Conservation (phyloP, 768 basidiomycete genomes). For the Sporobolomyces roseus region DNA sequence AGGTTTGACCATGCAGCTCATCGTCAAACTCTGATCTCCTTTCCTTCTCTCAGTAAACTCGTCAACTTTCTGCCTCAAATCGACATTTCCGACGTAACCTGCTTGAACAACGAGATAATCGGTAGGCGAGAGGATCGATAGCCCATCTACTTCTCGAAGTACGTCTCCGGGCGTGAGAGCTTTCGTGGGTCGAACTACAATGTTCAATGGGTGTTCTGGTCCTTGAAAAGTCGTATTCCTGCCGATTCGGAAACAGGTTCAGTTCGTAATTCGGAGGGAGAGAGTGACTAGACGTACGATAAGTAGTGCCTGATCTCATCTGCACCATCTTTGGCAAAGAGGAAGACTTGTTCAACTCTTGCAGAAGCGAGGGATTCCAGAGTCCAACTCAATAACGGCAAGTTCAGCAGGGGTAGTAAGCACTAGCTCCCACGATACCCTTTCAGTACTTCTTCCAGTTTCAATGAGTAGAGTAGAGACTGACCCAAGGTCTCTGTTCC, state of each 20-base stretch:
- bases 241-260: neutral
- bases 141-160: slow-evolving; percentile 87
- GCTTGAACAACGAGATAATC: slow-evolving; percentile 90
- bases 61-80: slow-evolving; percentile 57
- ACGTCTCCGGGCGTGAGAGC: slow-evolving; percentile 86
- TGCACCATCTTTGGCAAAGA: slow-evolving; percentile 86
- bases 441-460: neutral
- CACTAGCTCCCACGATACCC: slow-evolving; percentile 57
- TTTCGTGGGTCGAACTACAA: slow-evolving; percentile 79
- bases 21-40: slow-evolving; percentile 94
- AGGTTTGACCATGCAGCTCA: slow-evolving; percentile 53
- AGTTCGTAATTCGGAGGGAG: slow-evolving; percentile 1
- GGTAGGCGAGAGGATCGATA: slow-evolving; percentile 72
- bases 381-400: slow-evolving; percentile 90
- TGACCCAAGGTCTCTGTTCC: slow-evolving; percentile 71
- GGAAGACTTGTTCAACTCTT: slow-evolving; percentile 92
- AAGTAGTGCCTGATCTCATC: slow-evolving; percentile 80
- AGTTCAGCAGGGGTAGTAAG: slow-evolving; percentile 88
- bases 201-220: slow-evolving; percentile 70
- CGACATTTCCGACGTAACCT: slow-evolving; percentile 87
- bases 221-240: slow-evolving; percentile 14
- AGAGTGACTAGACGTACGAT: slow-evolving; percentile 57
- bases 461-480: slow-evolving; percentile 42
- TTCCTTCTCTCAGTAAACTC: slow-evolving; percentile 61
- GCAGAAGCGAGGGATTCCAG: slow-evolving; percentile 91